A percentile compares a stretch with the other conserved stretches of the same genome.
phyloP scores from a whole-genome alignment of 371 early-diverging fungal genomes.

The Quaeritorhiza haematococci region DNA sequence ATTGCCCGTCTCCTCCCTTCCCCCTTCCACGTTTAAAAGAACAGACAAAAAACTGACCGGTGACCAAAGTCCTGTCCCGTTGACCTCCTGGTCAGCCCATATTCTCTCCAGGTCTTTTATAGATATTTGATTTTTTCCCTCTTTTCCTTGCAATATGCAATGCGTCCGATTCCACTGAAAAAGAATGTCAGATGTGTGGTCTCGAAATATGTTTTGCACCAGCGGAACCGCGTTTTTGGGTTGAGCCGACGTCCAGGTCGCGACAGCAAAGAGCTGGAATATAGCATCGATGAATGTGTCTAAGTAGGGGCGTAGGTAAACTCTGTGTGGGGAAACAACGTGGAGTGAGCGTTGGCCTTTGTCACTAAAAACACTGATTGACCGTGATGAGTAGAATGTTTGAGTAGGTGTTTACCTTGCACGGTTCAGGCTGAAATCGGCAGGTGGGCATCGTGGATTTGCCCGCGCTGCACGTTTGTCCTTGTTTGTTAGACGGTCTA shows the following conservation, averaged over 20 bases:
- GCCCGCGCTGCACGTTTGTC: no score
- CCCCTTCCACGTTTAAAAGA: no score
- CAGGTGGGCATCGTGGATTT: no score
- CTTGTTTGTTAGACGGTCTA: constrained; percentile 22
- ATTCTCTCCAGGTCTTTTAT: constrained; percentile 25
- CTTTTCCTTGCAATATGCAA: constrained; percentile 7
- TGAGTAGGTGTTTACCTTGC: no score
- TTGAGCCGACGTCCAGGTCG: constrained; percentile 33
- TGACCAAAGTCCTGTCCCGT: background rate
- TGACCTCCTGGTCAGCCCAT: constrained; percentile 14
- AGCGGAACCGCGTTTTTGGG: constrained; percentile 24
- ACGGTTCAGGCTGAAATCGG: no score
- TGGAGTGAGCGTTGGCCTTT: no score
- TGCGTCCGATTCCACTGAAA: constrained; percentile 23
- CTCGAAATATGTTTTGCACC: constrained; percentile 12
- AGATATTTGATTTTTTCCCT: constrained; percentile 4
- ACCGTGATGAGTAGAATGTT: no score
- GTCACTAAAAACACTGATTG: no score
- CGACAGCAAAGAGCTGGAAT: constrained; percentile 23
- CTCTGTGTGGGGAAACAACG: constrained; percentile 8
- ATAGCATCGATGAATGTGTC: constrained; percentile 25
- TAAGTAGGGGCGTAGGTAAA: constrained; percentile 30
- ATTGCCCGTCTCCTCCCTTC: no score
- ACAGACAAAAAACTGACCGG: background rate
- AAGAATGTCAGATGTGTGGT: constrained; percentile 4